Evolutionary conservation across 805 yeast genomes (phyloP), one percentile per base, ranked within the genome.

Genomic region (Candida nitratophila): DNA sequence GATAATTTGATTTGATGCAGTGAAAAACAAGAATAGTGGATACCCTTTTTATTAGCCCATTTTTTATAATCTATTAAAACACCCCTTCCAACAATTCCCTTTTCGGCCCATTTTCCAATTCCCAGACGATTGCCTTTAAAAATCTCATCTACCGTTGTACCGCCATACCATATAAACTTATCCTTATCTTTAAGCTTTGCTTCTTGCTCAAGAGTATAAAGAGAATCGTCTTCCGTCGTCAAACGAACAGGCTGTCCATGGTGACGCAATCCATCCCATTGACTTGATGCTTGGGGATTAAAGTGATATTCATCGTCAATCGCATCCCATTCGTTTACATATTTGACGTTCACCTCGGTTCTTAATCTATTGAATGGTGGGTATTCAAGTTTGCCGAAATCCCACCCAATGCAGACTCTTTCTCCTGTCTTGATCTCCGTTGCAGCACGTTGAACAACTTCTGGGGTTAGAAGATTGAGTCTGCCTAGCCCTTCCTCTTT

Each of bases 41-140:
- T 52, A 9, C 61, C 56, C 24, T 50, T 50, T 27, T 49, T 50
- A 40, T 55, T 48, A 1, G 64, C 65, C 50, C 54, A 62, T 9
- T 44, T 41, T 16, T 59, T 61, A 38, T 56, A 62, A 49, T 62
- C 66, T 2, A 62, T 41, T 34, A 62, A 46, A 15, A 62, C 61
- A 5, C 66, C 66, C n/a, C 66, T 50, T 8, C 64, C 61, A 22
- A 57, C 63, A 31, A 62, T 59, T 2, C 66, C 66, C 39, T 54
- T 44, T 34, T 52, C 46, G 12, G 61, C 57, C 55, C 54, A 51
- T 32, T 41, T 43, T 27, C 46, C 47, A 33, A 48, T 46, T 7
- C 47, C 44, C 17, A 48, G 26, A 21, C 51, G 42, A 3, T 27
- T 7, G 9, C 29, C 10, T n/a, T 48, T 45, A 36, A 40, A 33